Conservation (phyloP, 352 stramenopile genomes). For the Elongisporangium anandrum region DNA sequence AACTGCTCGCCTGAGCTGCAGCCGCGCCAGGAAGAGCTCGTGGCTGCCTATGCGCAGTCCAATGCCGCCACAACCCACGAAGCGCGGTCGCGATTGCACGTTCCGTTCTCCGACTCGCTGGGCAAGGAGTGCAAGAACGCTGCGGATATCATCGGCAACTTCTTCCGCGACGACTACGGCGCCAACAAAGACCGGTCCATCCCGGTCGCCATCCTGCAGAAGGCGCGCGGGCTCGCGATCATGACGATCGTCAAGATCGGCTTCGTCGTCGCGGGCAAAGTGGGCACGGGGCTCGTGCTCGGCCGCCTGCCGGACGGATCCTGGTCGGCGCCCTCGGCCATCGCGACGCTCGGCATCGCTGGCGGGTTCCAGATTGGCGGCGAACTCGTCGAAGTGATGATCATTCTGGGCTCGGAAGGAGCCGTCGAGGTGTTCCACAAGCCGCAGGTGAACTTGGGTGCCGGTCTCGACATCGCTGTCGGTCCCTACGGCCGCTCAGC, state of each 20-base stretch:
- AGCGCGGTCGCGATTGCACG: constrained; percentile 28
- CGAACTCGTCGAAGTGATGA: constrained; percentile 89
- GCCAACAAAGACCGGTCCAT: constrained; percentile 35
- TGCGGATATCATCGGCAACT: constrained; percentile 64
- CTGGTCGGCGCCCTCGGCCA: constrained; percentile 88
- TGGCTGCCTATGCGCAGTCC: constrained; percentile 31
- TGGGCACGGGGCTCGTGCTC: constrained; percentile 78
- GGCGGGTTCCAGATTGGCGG: constrained; percentile 82
- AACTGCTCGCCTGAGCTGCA: constrained; percentile 43
- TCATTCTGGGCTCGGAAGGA: constrained; percentile 85
- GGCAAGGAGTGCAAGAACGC: constrained; percentile 60
- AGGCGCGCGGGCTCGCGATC: constrained; percentile 47
- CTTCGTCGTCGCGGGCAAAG: constrained; percentile 55
- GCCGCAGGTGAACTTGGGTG: constrained; percentile 81
- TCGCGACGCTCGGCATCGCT: constrained; percentile 77
- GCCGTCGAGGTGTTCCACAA: constrained; percentile 85
- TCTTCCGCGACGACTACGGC: constrained; percentile 55
- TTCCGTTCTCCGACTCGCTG: constrained; percentile 48
- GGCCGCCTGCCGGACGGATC: constrained; percentile 54
- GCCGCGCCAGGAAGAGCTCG: constrained; percentile 43
- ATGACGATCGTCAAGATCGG: constrained; percentile 51
- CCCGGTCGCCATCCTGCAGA: constrained; percentile 42
- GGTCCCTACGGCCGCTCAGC: constrained; percentile 79
- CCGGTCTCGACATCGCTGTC: constrained; percentile 78
- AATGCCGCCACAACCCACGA: constrained; percentile 44